Percentiles rank a stretch among this genome's conserved stretches.
phyloP scores from a whole-genome alignment of 805 yeast genomes.

The Kockiozyma suomiensis region DNA sequence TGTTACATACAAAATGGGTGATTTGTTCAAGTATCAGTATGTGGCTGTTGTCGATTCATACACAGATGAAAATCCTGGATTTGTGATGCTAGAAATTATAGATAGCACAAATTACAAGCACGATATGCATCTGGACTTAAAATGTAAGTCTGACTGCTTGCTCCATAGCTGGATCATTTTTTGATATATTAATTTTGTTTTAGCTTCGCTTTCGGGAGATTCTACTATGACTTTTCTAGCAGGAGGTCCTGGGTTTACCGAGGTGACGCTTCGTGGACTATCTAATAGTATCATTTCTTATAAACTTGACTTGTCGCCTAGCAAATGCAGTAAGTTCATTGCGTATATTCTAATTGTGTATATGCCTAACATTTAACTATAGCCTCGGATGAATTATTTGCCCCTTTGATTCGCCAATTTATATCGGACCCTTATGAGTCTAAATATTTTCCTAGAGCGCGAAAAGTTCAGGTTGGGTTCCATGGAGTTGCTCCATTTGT shows the following conservation, averaged over 20 bases:
- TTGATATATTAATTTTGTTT: neutral
- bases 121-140: constrained; percentile 5
- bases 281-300: constrained; percentile 67
- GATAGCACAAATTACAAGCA: constrained; percentile 36
- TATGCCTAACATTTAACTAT: neutral
- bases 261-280: constrained; percentile 55
- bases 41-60: constrained; percentile 52
- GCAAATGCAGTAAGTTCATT: constrained; percentile 15
- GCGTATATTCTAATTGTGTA: no score
- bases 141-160: no score
- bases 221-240: constrained; percentile 46
- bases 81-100: constrained; percentile 39
- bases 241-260: constrained; percentile 50
- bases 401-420: constrained; percentile 71
- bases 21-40: constrained; percentile 51
- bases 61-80: constrained; percentile 33
- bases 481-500: constrained; percentile 75
- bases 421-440: constrained; percentile 67
- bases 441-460: constrained; percentile 69
- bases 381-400: constrained; percentile 43
- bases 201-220: constrained; percentile 37
- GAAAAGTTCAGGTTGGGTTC: constrained; percentile 46
- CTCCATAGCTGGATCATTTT: no score
- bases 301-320: constrained; percentile 38
- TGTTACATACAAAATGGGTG: constrained; percentile 47